Evolutionary conservation across 2,329 filamentous ascomycete species (phyloP).

Genomic region (Botryotinia narcissicola): DNA sequence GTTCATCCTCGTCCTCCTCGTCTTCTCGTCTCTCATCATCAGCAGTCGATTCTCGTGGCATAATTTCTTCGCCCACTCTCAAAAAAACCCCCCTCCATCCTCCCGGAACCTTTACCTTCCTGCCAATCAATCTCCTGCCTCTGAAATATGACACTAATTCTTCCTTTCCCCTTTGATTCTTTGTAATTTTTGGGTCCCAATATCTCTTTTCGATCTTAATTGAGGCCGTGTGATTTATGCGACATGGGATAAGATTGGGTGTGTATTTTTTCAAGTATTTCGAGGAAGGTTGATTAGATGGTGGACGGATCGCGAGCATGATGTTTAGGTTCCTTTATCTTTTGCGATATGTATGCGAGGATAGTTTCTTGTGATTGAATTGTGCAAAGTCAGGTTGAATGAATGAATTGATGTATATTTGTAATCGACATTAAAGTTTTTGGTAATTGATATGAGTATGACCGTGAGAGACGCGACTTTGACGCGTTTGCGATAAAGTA

Average conservation of each 20-base stretch:
- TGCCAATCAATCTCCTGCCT: slow-evolving; percentile 23
- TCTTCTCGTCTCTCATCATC: not conserved
- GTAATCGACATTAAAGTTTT: not conserved
- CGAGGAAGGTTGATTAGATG: not conserved
- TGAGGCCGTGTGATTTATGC: slow-evolving; percentile 8
- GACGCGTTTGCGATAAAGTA: not conserved
- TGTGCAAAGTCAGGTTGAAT: not conserved
- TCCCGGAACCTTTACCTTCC: slow-evolving; percentile 1
- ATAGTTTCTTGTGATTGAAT: not conserved
- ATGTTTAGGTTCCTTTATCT: not conserved
- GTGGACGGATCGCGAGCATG: slow-evolving; percentile 12
- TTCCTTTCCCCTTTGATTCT: not conserved
- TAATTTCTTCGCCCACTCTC: not conserved
- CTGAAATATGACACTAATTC: slow-evolving; percentile 16
- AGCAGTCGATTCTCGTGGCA: not conserved
- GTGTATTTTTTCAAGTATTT: slow-evolving; percentile 7
- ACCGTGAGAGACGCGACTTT: not conserved
- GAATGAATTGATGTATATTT: not conserved
- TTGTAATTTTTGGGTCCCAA: slow-evolving; percentile 5
- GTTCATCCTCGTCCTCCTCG: slow-evolving; percentile 40
- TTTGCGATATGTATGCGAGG: not conserved
- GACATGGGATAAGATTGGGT: slow-evolving; percentile 12
- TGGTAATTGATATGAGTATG: not conserved
- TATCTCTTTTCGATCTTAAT: slow-evolving; percentile 12
- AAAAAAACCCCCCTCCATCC: slow-evolving; percentile 11